phyloP scores from a whole-genome alignment of 139 green algal genomes.

The Helicosporidium sp. region DNA sequence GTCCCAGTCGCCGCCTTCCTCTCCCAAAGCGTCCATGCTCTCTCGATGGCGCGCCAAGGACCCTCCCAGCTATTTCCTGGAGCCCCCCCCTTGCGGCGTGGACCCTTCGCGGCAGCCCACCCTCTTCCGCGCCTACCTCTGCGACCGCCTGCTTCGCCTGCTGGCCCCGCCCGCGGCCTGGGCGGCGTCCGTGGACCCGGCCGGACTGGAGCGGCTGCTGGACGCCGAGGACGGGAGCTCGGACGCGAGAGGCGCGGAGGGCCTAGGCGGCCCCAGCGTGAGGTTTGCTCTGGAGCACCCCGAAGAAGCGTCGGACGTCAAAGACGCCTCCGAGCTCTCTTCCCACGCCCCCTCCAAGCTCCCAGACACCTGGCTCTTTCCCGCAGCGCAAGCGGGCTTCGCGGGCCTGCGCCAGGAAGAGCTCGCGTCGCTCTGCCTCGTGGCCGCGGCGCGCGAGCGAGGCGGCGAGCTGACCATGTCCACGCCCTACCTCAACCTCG shows the following conservation, averaged over 20 bases:
- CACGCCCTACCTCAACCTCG: conserved; percentile 32
- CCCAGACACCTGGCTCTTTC: conserved; percentile 28
- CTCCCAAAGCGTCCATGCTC: background rate
- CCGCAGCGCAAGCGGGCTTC: conserved; percentile 24
- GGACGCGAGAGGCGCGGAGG: background rate
- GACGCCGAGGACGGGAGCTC: background rate
- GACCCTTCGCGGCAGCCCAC: background rate
- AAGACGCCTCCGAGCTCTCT: too few species aligned
- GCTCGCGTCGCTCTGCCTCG: conserved; percentile 4
- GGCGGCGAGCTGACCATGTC: conserved; percentile 9
- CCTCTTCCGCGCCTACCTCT: background rate
- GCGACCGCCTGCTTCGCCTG: background rate
- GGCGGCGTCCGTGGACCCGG: background rate
- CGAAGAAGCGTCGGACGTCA: too few species aligned
- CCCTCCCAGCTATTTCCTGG: background rate
- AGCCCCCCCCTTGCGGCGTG: background rate
- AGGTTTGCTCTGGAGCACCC: too few species aligned
- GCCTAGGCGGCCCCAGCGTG: too few species aligned
- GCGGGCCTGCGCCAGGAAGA: conserved; percentile 27
- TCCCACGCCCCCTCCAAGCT: too few species aligned
- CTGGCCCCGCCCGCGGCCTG: background rate
- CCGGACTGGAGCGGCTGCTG: background rate
- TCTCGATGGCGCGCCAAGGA: background rate
- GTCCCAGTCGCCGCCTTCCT: conserved; percentile 4
- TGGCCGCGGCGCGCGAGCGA: conserved; percentile 1